Conservation (phyloP, 495 filamentous ascomycete species). For the Podospora anserina region DNA sequence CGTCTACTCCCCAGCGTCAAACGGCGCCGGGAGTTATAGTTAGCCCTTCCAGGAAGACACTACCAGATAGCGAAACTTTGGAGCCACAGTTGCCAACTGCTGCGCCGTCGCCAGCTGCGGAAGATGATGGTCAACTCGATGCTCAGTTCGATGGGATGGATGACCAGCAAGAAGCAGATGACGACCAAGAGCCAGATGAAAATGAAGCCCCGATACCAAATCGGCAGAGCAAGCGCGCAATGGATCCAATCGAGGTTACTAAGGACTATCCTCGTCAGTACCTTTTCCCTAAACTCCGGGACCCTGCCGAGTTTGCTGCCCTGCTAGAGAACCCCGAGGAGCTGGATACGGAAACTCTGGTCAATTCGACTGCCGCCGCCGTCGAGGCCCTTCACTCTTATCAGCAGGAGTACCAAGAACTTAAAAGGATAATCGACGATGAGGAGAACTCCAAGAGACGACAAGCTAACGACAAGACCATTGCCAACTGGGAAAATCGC, state of each 20-base stretch:
- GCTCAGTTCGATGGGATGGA: conserved; percentile 16
- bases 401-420: conserved; percentile 62
- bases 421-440: conserved; percentile 55
- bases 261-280: conserved; percentile 27
- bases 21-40: not conserved
- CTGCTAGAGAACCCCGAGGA: conserved; percentile 37
- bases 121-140: conserved; percentile 21
- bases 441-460: conserved; percentile 48
- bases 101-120: conserved; percentile 27
- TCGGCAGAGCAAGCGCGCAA: not conserved
- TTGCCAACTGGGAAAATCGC: conserved; percentile 36
- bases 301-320: conserved; percentile 34
- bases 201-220: conserved; percentile 1
- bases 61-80: not conserved
- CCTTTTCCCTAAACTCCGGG: conserved; percentile 36
- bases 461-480: conserved; percentile 35
- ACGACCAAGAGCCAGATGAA: conserved; percentile 14
- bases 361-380: conserved; percentile 50
- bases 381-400: conserved; percentile 53
- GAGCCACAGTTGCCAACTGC: conserved; percentile 27
- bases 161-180: conserved; percentile 29
- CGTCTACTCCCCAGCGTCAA: not conserved
- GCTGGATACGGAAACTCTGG: conserved; percentile 49
- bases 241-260: conserved; percentile 28
- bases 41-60: not conserved